These are phyloP conservation scores for Pseudogymnoascus sp. DNA, from an alignment of 2,329 filamentous ascomycete genomes.

Conservation along the genomic window DNA sequence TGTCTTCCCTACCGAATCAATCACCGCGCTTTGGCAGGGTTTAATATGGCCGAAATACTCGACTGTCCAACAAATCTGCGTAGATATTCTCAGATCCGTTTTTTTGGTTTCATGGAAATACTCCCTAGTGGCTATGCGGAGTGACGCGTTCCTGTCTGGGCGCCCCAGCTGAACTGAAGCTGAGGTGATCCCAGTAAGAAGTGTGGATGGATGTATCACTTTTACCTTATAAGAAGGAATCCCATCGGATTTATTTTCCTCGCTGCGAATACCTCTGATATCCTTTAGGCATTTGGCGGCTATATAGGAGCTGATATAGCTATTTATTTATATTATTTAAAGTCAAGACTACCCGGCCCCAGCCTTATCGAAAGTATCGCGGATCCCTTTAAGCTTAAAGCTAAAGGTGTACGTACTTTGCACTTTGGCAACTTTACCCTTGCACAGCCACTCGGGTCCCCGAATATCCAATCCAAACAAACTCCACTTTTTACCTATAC, in stretches of 20 bases:
- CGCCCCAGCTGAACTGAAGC: neutral
- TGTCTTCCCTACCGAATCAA: neutral
- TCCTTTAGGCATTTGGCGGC: neutral
- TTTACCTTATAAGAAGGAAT: neutral
- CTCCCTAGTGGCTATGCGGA: neutral
- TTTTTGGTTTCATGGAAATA: neutral
- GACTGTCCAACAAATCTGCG: neutral
- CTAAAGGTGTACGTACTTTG: conserved; percentile 1
- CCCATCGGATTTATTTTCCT: neutral
- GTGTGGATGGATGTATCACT: neutral
- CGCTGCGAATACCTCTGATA: neutral
- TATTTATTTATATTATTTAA: neutral
- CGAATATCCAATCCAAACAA: neutral
- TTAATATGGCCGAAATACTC: neutral
- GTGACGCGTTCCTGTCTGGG: neutral
- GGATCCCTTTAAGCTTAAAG: conserved; percentile 6
- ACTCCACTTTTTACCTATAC: neutral
- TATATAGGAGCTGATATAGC: neutral
- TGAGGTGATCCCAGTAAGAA: neutral
- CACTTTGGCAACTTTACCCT: neutral
- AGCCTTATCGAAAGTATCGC: conserved; percentile 2
- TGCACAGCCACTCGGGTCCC: conserved; percentile 1
- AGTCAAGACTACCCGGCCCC: neutral
- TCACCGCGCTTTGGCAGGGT: neutral
- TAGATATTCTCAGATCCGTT: neutral